Base-by-base conservation (phyloP, 768 basidiomycete species). In the Boletus subparvulus region DNA sequence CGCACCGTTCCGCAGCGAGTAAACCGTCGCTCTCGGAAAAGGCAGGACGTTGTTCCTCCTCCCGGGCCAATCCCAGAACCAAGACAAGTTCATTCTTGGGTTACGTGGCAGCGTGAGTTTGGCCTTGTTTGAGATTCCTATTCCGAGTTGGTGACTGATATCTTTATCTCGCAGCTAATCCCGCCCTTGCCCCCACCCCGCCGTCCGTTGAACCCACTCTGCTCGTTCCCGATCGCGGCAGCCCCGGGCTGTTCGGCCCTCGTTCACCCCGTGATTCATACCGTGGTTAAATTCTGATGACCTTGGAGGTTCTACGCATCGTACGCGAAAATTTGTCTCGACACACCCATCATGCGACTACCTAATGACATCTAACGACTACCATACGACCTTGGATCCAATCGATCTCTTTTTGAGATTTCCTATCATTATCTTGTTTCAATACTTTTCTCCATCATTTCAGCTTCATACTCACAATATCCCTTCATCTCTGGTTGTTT, bases 221-320 rank as follows among this genome's bases (percentile, higher is more conserved):
- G 12, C 74, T 85, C 36, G 83, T 87, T 24, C 86, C 87, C 30
- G 80, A 79, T 12, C 75, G 73, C 47, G 72, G 74, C 39, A 84
- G 80, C 54, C 85, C 84, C 42, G 89, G 90, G 32, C 71, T 93
- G 58, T 93, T 92, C 65, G 91, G 91, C 33, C 89, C 90, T 41
- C 78, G 87, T 40, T 84, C 87, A n/a, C 86, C 85, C 12, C 74
- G 78, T 50, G 72, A 72, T 49, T 77, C 76, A 6, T 69, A 61
- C 52, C 68, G 43, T 41, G 45, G 61, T 47, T 68, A 56, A 57
- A 26, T 9, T 39, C 13, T 9, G 30, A 42, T 36, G 40, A 44
- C n/a, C 16, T 26, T 47, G 21, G 26, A 48, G 33, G 36, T 28
- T 28, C 26, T 14, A 42, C 21, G 1, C 32, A 33, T 33, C 24